Conservation (phyloP, 495 filamentous ascomycete species). For the Penicillium goetzii region DNA sequence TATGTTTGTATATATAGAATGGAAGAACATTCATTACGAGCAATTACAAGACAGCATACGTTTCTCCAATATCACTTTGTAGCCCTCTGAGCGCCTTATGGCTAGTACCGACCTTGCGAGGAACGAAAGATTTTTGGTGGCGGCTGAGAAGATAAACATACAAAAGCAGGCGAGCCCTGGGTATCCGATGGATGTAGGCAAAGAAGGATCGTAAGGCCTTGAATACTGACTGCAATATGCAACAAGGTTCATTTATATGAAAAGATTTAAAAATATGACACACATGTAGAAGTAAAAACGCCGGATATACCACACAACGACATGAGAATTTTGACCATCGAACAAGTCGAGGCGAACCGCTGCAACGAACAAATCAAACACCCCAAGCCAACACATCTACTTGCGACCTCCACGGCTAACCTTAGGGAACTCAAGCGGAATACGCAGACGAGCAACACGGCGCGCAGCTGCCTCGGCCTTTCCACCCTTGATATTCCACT, state of each 20-base stretch:
- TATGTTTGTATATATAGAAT: neutral
- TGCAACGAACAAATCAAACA: constrained; percentile 15
- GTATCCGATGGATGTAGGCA: too few species aligned
- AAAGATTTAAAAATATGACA: constrained; percentile 21
- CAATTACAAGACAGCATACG: neutral
- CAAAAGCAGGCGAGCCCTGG: too few species aligned
- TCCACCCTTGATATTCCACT: constrained; percentile 52
- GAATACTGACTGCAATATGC: constrained; percentile 14
- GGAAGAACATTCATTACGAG: neutral
- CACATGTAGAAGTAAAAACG: constrained; percentile 21
- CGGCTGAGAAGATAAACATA: too few species aligned
- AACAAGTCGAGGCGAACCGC: constrained; percentile 15
- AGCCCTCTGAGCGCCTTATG: too few species aligned
- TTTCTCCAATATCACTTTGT: neutral
- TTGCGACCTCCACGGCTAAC: constrained; percentile 45
- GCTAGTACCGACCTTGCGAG: neutral
- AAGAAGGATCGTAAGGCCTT: too few species aligned
- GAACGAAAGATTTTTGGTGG: neutral
- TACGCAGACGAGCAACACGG: constrained; percentile 67
- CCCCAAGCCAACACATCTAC: constrained; percentile 20
- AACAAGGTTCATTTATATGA: constrained; percentile 30
- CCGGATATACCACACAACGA: constrained; percentile 33
- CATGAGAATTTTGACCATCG: constrained; percentile 12
- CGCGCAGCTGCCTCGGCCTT: constrained; percentile 64
- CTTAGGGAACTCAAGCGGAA: constrained; percentile 86